Conservation (phyloP, 2,329 filamentous ascomycete genomes). For the Tolypocladium album region DNA sequence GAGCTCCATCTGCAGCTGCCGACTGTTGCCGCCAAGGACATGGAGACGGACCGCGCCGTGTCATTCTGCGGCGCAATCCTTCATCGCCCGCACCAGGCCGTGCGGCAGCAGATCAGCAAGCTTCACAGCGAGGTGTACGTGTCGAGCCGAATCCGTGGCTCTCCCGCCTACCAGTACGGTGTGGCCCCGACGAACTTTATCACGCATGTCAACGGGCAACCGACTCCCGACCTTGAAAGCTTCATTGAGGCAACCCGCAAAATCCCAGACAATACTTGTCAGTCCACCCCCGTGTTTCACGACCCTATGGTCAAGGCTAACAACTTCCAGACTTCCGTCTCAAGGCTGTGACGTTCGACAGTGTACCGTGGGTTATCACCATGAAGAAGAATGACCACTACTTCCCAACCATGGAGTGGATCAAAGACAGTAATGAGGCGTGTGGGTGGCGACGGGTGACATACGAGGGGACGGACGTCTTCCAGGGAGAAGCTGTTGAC, state of each 20-base stretch:
- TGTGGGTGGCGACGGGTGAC: constrained; percentile 55
- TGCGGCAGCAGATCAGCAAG: constrained; percentile 93
- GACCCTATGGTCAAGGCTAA: background rate
- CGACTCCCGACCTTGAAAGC: constrained; percentile 69
- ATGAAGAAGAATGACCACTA: constrained; percentile 99
- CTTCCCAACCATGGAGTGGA: constrained; percentile 61
- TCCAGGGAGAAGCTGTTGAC: constrained; percentile 43
- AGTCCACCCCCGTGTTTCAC: constrained; percentile 17
- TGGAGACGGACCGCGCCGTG: constrained; percentile 86
- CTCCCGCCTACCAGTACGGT: constrained; percentile 79
- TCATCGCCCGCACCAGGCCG: constrained; percentile 89
- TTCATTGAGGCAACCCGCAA: constrained; percentile 75
- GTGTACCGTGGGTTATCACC: constrained; percentile 97
- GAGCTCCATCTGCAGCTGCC: constrained; percentile 68
- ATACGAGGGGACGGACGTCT: constrained; percentile 44
- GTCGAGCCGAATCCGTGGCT: constrained; percentile 72
- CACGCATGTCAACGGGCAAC: constrained; percentile 83
- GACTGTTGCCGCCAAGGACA: constrained; percentile 78
- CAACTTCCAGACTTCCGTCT: constrained; percentile 66
- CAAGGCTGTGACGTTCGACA: constrained; percentile 96
- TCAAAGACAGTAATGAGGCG: constrained; percentile 48
- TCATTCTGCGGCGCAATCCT: constrained; percentile 92
- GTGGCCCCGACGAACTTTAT: constrained; percentile 96
- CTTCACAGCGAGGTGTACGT: constrained; percentile 96
- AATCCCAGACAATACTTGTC: constrained; percentile 91